Conservation (phyloP, 768 basidiomycete species). For the Hypsizygus marmoreus region DNA sequence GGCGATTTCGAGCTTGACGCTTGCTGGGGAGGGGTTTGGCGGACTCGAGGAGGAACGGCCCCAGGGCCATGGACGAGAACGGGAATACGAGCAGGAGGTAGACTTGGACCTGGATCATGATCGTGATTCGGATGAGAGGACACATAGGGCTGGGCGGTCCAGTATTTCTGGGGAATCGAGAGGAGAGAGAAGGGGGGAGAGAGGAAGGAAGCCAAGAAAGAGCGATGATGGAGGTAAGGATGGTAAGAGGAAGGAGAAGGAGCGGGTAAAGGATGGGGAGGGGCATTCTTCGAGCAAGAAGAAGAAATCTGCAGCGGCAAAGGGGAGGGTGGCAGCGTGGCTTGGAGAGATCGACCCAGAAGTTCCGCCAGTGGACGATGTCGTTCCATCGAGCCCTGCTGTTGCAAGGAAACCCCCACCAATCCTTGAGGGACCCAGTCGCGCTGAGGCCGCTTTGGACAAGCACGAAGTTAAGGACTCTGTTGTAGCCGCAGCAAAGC, state of each 20-base stretch:
- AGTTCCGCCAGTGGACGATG: conserved; percentile 52
- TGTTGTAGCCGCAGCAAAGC: conserved; percentile 1
- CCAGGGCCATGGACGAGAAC: conserved; percentile 12
- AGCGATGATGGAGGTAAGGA: conserved; percentile 27
- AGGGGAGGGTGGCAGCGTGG: conserved; percentile 80
- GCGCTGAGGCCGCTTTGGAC: neutral
- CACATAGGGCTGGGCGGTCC: conserved; percentile 36
- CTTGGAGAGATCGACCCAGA: conserved; percentile 65
- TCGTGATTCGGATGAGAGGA: conserved; percentile 42
- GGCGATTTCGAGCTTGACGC: conserved; percentile 56
- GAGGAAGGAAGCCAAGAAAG: conserved; percentile 25
- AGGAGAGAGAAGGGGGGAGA: conserved; percentile 24
- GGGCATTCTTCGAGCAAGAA: conserved; percentile 22
- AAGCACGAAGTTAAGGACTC: conserved; percentile 1
- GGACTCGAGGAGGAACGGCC: conserved; percentile 24
- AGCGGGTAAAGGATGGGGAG: conserved; percentile 23
- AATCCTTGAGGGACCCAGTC: conserved; percentile 6
- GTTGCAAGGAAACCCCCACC: conserved; percentile 1
- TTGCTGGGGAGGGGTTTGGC: conserved; percentile 33
- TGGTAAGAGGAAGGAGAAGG: conserved; percentile 26
- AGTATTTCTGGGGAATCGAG: conserved; percentile 27
- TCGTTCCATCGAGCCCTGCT: conserved; percentile 40
- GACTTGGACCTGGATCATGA: conserved; percentile 23
- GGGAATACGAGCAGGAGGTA: conserved; percentile 23
- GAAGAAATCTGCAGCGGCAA: conserved; percentile 41